Evolutionary conservation across 768 basidiomycete species (phyloP).

Genomic region (Dentipellis sp.): DNA sequence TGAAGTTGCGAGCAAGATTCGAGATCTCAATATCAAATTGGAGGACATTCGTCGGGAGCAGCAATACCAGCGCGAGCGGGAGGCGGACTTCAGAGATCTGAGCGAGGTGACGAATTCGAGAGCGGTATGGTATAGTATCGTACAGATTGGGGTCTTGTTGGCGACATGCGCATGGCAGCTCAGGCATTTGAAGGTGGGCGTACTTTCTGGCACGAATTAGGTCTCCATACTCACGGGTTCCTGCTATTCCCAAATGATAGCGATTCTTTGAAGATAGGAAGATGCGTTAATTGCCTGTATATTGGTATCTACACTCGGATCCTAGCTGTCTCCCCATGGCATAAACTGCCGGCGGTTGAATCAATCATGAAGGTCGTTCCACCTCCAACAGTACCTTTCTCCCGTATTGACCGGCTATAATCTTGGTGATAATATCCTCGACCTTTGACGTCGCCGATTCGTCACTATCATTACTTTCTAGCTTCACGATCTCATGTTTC

Average conservation of each 20-base stretch:
- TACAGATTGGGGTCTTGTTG: slow-evolving; percentile 79
- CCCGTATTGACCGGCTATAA: slow-evolving; percentile 30
- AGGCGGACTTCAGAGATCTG: slow-evolving; percentile 80
- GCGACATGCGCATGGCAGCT: slow-evolving; percentile 90
- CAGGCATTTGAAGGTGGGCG: slow-evolving; percentile 75
- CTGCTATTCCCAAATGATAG: slow-evolving; percentile 24
- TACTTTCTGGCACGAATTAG: neutral
- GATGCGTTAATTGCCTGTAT: slow-evolving; percentile 39
- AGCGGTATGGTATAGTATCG: slow-evolving; percentile 91
- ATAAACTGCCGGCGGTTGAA: neutral
- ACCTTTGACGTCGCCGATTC: slow-evolving; percentile 26
- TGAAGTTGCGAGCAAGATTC: slow-evolving; percentile 71
- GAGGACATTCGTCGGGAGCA: slow-evolving; percentile 93
- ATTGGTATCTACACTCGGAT: slow-evolving; percentile 8
- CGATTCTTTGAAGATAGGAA: slow-evolving; percentile 85
- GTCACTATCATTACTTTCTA: slow-evolving; percentile 33
- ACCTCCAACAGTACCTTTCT: slow-evolving; percentile 41
- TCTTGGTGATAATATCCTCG: slow-evolving; percentile 22
- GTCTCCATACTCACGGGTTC: neutral
- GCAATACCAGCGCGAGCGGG: slow-evolving; percentile 95
- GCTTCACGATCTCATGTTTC: slow-evolving; percentile 55
- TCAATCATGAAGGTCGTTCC: slow-evolving; percentile 18
- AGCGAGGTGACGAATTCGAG: slow-evolving; percentile 87
- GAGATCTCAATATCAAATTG: slow-evolving; percentile 89
- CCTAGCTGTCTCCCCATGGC: neutral